Evolutionary conservation across 2,329 filamentous ascomycete species (phyloP), one percentile per base, ranked within the genome.

Genomic region (Claviceps capensis): DNA sequence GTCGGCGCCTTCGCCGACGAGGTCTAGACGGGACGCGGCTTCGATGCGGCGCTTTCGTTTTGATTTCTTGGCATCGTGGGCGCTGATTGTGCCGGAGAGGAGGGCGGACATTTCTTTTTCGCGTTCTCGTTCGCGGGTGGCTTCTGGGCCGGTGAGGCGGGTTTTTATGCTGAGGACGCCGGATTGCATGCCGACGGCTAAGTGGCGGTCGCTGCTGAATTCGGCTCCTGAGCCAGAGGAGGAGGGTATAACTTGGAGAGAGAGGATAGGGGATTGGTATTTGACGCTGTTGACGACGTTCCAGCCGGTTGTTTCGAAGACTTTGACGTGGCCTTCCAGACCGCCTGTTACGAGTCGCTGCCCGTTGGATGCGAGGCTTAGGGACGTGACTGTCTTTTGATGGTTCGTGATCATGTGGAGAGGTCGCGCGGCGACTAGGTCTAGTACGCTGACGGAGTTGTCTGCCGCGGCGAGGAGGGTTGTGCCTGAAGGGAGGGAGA

Each of bases 231-330:
- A 65, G 49, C 62, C 64, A 16, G 65, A 63, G 5, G 69, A 63
- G 57, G 65, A 63, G 5, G 69, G 63, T 57, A 96, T 81, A 44
- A 95, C 85, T 54, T 78, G 80, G 54, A 97, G 77, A 9, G 88
- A 86, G 13, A 98, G 79, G 53, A 98, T 86, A 1, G 93, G 93
- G 1, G 88, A 86, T 5, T 88, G 84, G 68, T 97, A 98, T 70
- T 97, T 98, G 55, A 86, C 82, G 49, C 88, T 91, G 41, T 88
- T 85, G n/a, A 97, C 90, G 7, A 97, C 87, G 64, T 96, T 95
- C 93, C 93, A 98, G 49, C 81, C 84, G 1, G 83, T 83, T 1
- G 90, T 96, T 69, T 97, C 91, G 62, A 95, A 97, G 41, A 98
- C 82, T 71, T 98, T 98, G 71, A 97, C 83, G 68, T 97, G 93